These are phyloP conservation scores for Fusarium stilboides DNA, from an alignment of 2,329 filamentous ascomycete genomes.

Conservation along the genomic window DNA sequence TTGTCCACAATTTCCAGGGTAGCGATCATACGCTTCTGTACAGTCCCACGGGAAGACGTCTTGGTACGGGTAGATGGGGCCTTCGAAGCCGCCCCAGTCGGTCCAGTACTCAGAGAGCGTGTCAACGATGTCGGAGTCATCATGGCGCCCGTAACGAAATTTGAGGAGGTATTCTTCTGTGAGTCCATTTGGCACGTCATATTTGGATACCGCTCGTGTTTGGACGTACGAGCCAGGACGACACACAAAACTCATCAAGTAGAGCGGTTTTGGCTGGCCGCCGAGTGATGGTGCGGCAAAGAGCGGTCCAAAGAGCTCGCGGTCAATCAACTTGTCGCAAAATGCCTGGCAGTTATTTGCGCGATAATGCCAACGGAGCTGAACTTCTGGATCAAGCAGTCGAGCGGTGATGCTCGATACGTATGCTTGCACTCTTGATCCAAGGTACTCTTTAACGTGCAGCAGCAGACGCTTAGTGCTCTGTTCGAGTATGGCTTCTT, in stretches of 20 bases:
- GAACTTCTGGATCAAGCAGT: conserved; percentile 48
- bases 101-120: conserved; percentile 61
- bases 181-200: conserved; percentile 56
- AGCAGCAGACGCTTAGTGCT: conserved; percentile 24
- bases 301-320: conserved; percentile 47
- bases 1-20: conserved; percentile 54
- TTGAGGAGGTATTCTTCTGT: conserved; percentile 60
- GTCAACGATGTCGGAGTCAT: conserved; percentile 60
- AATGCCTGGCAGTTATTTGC: conserved; percentile 58
- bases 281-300: conserved; percentile 37
- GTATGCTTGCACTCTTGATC: conserved; percentile 47
- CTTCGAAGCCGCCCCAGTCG: conserved; percentile 59
- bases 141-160: conserved; percentile 55
- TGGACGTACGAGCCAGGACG: conserved; percentile 44
- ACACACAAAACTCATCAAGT: conserved; percentile 60
- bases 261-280: conserved; percentile 41
- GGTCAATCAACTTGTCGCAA: conserved; percentile 54
- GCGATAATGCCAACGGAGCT: conserved; percentile 50
- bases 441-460: conserved; percentile 47
- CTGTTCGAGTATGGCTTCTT: conserved; percentile 26
- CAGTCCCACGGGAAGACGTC: conserved; percentile 63
- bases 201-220: conserved; percentile 50
- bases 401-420: conserved; percentile 48
- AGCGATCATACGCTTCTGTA: conserved; percentile 58
- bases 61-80: conserved; percentile 57